Percentiles rank a stretch among this genome's conserved stretches.
Evolutionary conservation across 108 stramenopile species (phyloP).

Genomic region (Poteriospumella lacustris): DNA sequence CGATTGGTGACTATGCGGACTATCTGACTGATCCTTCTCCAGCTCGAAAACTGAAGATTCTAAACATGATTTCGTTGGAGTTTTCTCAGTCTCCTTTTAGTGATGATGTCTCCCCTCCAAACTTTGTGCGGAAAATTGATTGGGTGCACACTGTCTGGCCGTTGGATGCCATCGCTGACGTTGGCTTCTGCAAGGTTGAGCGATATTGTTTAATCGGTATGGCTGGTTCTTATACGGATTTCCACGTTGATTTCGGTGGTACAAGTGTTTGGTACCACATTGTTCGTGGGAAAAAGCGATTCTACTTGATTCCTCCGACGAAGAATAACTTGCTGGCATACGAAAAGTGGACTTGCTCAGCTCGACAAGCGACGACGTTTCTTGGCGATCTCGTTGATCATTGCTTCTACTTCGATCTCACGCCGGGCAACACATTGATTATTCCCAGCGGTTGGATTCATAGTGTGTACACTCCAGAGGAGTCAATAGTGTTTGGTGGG

Average conservation of each 20-base stretch:
- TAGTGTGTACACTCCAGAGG: constrained; percentile 78
- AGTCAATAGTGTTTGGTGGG: constrained; percentile 77
- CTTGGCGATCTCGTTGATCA: constrained; percentile 51
- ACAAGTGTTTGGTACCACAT: constrained; percentile 89
- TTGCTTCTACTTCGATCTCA: constrained; percentile 53
- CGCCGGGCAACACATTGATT: constrained; percentile 66
- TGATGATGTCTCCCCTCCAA: constrained; percentile 36
- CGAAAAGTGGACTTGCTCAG: constrained; percentile 67
- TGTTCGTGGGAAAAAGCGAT: constrained; percentile 69
- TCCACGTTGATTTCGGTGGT: constrained; percentile 91
- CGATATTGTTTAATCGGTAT: constrained; percentile 80
- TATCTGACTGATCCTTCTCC: too few species aligned
- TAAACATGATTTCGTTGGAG: too few species aligned
- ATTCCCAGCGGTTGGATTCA: constrained; percentile 90
- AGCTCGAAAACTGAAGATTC: too few species aligned
- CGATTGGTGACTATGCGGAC: too few species aligned
- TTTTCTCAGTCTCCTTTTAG: background rate
- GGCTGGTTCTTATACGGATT: constrained; percentile 77
- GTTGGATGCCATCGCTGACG: background rate
- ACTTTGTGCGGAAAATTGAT: constrained; percentile 71
- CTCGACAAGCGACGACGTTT: constrained; percentile 58
- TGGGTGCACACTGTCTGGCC: constrained; percentile 75
- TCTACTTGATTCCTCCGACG: constrained; percentile 51
- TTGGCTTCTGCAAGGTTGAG: constrained; percentile 39
- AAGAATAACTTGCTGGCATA: constrained; percentile 44